Conservation (phyloP, 306 rosid species). For the peach (Prunus persica) region Prunus_persica_NCBIv2 NC_034011.1:2321501-2322000, state of each 20-base stretch:
- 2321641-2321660: conserved; percentile 78
- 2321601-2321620: conserved; percentile 59
- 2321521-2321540: conserved; percentile 92
- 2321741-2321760: conserved; percentile 96
- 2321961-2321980: neutral
- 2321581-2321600: conserved; percentile 77
- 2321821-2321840: conserved; percentile 60
- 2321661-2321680: conserved; percentile 84
- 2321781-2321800: conserved; percentile 50
- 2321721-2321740: conserved; percentile 95
- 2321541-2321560: conserved; percentile 93
- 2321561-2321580: conserved; percentile 63
- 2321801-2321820: conserved; percentile 47
- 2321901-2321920: conserved; percentile 71
- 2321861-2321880: conserved; percentile 50
- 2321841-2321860: conserved; percentile 65
- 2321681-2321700: conserved; percentile 78
- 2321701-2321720: conserved; percentile 85
- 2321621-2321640: conserved; percentile 24
- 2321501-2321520: conserved; percentile 87
- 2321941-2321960: neutral
- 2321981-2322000: neutral
- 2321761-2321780: conserved; percentile 65
- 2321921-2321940: conserved; percentile 11
- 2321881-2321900: conserved; percentile 58